phyloP scores from a whole-genome alignment of 164 flowering plant species.

The Sedum album region DNA sequence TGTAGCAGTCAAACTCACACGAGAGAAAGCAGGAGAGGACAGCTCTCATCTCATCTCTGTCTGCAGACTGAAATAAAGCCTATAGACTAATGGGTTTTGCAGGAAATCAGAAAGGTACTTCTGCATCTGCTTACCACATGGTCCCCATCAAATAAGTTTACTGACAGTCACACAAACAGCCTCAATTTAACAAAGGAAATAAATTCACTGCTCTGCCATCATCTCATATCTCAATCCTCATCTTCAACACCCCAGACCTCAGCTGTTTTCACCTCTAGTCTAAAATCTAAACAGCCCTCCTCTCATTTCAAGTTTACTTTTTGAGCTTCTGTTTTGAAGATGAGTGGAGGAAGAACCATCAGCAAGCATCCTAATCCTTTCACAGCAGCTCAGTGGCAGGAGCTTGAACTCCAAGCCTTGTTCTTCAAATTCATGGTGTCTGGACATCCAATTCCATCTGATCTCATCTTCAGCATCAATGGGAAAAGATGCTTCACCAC shows the following conservation, averaged over 20 bases:
- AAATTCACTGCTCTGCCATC: not conserved
- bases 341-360: slow-evolving; percentile 22
- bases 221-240: not conserved
- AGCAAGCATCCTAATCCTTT: no score
- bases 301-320: no score
- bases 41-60: not conserved
- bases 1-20: slow-evolving; percentile 1
- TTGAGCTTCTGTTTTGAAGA: not conserved
- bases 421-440: slow-evolving; percentile 48
- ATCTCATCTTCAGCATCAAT: slow-evolving; percentile 30
- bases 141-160: not conserved
- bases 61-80: not conserved
- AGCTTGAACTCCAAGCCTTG: slow-evolving; percentile 63
- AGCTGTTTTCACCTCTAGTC: no score
- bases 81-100: not conserved
- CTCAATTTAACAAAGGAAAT: not conserved
- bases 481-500: slow-evolving; percentile 24
- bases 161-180: not conserved
- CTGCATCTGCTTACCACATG: not conserved
- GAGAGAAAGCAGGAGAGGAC: not conserved
- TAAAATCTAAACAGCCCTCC: no score
- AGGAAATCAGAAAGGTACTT: not conserved
- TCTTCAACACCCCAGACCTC: no score
- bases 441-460: slow-evolving; percentile 49
- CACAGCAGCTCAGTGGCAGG: slow-evolving; percentile 57